Evolutionary conservation across 2,329 filamentous ascomycete genomes (phyloP).

Genomic region (Didymella glomerata): DNA sequence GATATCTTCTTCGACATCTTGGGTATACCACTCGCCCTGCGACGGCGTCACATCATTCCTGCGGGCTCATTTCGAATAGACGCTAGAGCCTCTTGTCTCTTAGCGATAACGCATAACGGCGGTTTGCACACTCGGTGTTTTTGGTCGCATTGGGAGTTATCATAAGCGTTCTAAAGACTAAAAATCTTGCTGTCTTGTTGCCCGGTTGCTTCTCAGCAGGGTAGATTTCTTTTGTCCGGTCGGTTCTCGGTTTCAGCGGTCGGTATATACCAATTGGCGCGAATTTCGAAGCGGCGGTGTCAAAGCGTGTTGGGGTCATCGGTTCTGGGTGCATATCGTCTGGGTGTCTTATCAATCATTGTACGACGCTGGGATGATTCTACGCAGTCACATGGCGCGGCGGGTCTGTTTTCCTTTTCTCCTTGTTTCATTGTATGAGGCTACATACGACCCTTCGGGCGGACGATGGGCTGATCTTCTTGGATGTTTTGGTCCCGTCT

Average conservation of each 20-base stretch:
- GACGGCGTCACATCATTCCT: slow-evolving; percentile 51
- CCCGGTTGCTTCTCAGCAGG: slow-evolving; percentile 42
- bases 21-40: slow-evolving; percentile 53
- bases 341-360: slow-evolving; percentile 45
- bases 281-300: slow-evolving; percentile 52
- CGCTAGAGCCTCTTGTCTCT: slow-evolving; percentile 50
- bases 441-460: slow-evolving; percentile 33
- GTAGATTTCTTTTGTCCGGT: slow-evolving; percentile 54
- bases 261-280: slow-evolving; percentile 54
- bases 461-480: slow-evolving; percentile 40
- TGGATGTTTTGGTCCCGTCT: slow-evolving; percentile 40
- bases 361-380: slow-evolving; percentile 54
- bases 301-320: slow-evolving; percentile 42
- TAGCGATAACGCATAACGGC: slow-evolving; percentile 53
- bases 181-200: slow-evolving; percentile 46
- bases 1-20: slow-evolving; percentile 53
- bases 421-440: slow-evolving; percentile 46
- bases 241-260: slow-evolving; percentile 46
- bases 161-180: slow-evolving; percentile 47
- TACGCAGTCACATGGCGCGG: slow-evolving; percentile 45
- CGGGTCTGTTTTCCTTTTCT: slow-evolving; percentile 36
- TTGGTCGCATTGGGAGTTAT: slow-evolving; percentile 48
- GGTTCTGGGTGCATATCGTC: slow-evolving; percentile 48
- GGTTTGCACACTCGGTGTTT: slow-evolving; percentile 52
- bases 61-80: slow-evolving; percentile 51